Base-by-base conservation (phyloP, 495 filamentous ascomycete genomes). In the Aspergillus sclerotioniger region DNA sequence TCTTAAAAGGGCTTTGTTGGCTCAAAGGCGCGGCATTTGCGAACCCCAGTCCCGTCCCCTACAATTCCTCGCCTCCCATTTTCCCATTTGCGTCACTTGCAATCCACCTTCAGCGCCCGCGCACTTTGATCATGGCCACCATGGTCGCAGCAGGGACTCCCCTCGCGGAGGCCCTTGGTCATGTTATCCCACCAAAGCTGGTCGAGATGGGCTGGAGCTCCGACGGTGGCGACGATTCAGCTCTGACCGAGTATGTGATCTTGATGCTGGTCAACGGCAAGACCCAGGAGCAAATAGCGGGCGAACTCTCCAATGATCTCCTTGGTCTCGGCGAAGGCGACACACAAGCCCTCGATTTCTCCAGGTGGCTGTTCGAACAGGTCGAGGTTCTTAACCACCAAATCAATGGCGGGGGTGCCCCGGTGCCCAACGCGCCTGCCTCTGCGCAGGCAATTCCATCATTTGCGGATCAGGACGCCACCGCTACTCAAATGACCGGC, bases 241-340 rank as follows among this genome's bases (percentile, higher is more conserved):
- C 91, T 12, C 80, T 98, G 56, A 87, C 90, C 43, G 94, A 98
- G 73, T 98, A 97, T 70, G 93, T 98, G 60, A 88, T 96, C 46
- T 81, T 96, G 53, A 98, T 97, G 93, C 82, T 98, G 29, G 90
- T 88, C 56, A 97, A 97, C 70, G 90, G 92, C 56, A 96, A 96
- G 74, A 90, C 87, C 7, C 87, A 94, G 67, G 84, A 90, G 45
- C 87, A 96, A 64, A 91, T 98, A 60, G 90, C 92, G 4, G 82
- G 84, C 28, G 94, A 98, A 68, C 85, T 98, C 12, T 87, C 91
- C 8, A 90, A 88, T 57, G 95, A 98, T 63, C 83, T 98, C 41
- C 83, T 98, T 2, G 86, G 84, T 28, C 83, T 97, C 1, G 86
- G 84, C 0, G 86, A 90, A 53, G 91, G 95, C 51, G 91, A 96